Base-by-base conservation (phyloP, 192 early-diverging fungal genomes). In the Mortierella hygrophila region DNA sequence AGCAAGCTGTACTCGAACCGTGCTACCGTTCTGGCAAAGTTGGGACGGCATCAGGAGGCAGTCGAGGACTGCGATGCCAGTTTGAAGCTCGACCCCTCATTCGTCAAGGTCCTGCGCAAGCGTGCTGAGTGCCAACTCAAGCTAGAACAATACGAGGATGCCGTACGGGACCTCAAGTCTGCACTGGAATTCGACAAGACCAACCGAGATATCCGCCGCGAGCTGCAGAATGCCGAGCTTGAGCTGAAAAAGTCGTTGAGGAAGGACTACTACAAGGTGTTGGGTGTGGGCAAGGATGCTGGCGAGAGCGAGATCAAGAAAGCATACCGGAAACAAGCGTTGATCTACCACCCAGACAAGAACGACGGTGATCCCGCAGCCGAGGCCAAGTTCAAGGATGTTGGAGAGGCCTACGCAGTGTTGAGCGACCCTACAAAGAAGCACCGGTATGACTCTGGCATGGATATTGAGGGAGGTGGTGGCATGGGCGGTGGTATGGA, bases 251-350 rank as follows among this genome's bases (percentile, higher is more conserved):
- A 93, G 73, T 91, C 96, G n/a, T 89, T 94, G 88, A 93, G 96
- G 72, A 99, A 99, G 85, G 98, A 99, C 85, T 99, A 98, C 82
- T 99, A 99, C 89, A 94, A 97, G 88, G 95, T 99, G 75, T 85
- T 99, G 23, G 96, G 94, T 15, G 87, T 98, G 29, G 40, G 88
- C 15, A 95, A 95, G 85, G 89, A 91, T 60, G 96, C 97, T 16
- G 87, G 87, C 37, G 97, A 99, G 23, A 92, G 92, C 29, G 95
- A 94, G 54, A 94, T 97, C 80, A 96, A 96, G 79, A 95, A 95
- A 89, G 95, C 95, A 18, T 97, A 97, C 77, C 91, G 94, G 82
- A 96, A 94, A 80, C 89, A 96, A 20, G 97, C 97, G 4, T 91
- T 99, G 23, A 88, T 93, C 79, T 93, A 97, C 88, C 98, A 99